Evolutionary conservation across 2,329 filamentous ascomycete genomes (phyloP), one percentile per base, ranked within the genome.

Genomic region (Fusarium penzigii): DNA sequence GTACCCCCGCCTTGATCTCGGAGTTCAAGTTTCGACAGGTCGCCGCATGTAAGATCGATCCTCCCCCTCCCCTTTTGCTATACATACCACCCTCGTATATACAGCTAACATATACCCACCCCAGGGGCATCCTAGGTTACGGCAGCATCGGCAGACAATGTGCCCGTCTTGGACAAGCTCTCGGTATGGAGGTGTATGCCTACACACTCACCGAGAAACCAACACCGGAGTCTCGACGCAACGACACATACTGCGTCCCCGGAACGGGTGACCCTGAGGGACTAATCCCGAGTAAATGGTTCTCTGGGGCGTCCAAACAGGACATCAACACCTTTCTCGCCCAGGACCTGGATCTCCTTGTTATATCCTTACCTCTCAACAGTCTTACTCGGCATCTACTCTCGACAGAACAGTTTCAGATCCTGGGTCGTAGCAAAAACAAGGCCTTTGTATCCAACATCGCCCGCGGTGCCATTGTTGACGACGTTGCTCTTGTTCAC

Each of bases 121-220:
- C 20, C 20, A 68, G 69, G 49, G 72, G 71, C 5, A 65, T 78
- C 44, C 64, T 78, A 10, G 75, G 75, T 11, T 78, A 78, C 52
- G 75, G 76, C 36, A 68, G 72, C 42, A 78, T 78, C 42, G 76
- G 75, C 5, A 67, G 76, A 5, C 73, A 78, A 46, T 65, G 63
- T 46, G 76, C 72, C 8, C 68, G 72, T 8, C 75, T 87, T 7
- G 79, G 78, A 4, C 72, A 77, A 17, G 82, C 83, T 4, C 67
- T 88, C 62, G 87, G 87, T 12, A 87, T 88, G 81, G 75, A 83
- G 42, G 80, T 91, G 2, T 76, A 87, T 60, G 87, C 85, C 2
- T 89, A 86, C 69, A 90, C 87, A 0, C 81, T 82, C 1, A 79
- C 76, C 2, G 80, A 84, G 1, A 81, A 82, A 36, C 61, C 73